Evolutionary conservation across 352 stramenopile species (phyloP).

Genomic region (Halophytophthora polymorphica): DNA sequence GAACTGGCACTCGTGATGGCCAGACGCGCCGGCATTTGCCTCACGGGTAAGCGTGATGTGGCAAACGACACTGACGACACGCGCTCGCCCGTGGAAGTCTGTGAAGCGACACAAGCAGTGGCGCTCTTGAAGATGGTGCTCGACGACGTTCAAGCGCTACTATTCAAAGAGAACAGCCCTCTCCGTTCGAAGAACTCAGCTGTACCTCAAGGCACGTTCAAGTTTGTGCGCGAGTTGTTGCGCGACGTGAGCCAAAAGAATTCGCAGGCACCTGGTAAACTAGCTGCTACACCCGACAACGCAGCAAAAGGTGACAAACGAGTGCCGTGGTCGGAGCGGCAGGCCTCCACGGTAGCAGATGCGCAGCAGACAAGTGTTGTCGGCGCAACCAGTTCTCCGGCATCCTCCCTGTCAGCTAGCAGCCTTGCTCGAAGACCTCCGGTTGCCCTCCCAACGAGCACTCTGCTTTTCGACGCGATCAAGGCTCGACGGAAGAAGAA

Average conservation of each 20-base stretch:
- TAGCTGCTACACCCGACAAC: background rate
- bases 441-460: constrained; percentile 21
- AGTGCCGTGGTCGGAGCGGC: constrained; percentile 31
- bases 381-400: background rate
- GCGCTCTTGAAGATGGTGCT: constrained; percentile 27
- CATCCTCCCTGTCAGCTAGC: background rate
- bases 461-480: constrained; percentile 48
- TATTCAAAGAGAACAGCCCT: constrained; percentile 13
- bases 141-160: constrained; percentile 33
- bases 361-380: background rate
- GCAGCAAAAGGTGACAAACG: constrained; percentile 10
- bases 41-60: constrained; percentile 55
- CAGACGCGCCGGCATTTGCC: constrained; percentile 59
- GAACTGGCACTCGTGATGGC: constrained; percentile 49
- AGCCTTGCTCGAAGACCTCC: background rate
- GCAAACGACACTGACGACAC: constrained; percentile 44
- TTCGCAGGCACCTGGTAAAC: constrained; percentile 2
- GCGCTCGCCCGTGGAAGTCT: constrained; percentile 41
- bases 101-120: constrained; percentile 11
- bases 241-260: constrained; percentile 44
- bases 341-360: background rate
- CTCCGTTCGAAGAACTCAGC: constrained; percentile 16
- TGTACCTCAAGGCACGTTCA: constrained; percentile 12
- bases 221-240: constrained; percentile 34
- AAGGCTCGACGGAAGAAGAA: constrained; percentile 33